Evolutionary conservation across 805 yeast genomes (phyloP).

Genomic region (Blastobotrys peoriensis): DNA sequence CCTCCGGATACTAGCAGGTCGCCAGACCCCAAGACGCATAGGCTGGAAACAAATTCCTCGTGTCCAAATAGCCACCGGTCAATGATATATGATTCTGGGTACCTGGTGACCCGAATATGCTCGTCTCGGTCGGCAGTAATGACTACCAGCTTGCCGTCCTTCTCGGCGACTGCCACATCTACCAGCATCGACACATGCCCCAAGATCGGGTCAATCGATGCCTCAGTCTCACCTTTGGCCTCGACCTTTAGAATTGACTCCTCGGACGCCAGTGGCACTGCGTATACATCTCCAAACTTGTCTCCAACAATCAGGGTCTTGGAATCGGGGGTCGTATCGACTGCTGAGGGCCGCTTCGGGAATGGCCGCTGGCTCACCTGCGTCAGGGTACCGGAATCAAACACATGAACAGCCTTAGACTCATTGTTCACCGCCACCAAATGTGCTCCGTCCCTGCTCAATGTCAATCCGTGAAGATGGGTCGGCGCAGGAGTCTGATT

Average conservation of each 20-base stretch:
- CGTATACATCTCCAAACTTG: conserved; percentile 93
- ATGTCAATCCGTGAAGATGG: conserved; percentile 56
- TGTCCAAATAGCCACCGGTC: conserved; percentile 86
- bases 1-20: conserved; percentile 73
- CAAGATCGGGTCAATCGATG: conserved; percentile 57
- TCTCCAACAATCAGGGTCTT: conserved; percentile 66
- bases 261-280: conserved; percentile 38
- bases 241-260: conserved; percentile 14
- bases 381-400: conserved; percentile 39
- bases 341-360: conserved; percentile 90
- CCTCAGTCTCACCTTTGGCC: conserved; percentile 20
- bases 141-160: conserved; percentile 45
- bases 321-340: conserved; percentile 51
- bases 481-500: conserved; percentile 4
- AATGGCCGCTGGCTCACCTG: conserved; percentile 66
- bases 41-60: conserved; percentile 66
- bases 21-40: conserved; percentile 46
- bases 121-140: conserved; percentile 93
- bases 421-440: conserved; percentile 72
- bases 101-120: conserved; percentile 79
- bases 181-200: conserved; percentile 98
- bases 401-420: conserved; percentile 71
- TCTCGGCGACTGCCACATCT: conserved; percentile 48
- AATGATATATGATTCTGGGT: conserved; percentile 71
- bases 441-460: conserved; percentile 48